Evolutionary conservation across 257 asterid species (phyloP).

Genomic region (Lycium ferocissimum): DNA sequence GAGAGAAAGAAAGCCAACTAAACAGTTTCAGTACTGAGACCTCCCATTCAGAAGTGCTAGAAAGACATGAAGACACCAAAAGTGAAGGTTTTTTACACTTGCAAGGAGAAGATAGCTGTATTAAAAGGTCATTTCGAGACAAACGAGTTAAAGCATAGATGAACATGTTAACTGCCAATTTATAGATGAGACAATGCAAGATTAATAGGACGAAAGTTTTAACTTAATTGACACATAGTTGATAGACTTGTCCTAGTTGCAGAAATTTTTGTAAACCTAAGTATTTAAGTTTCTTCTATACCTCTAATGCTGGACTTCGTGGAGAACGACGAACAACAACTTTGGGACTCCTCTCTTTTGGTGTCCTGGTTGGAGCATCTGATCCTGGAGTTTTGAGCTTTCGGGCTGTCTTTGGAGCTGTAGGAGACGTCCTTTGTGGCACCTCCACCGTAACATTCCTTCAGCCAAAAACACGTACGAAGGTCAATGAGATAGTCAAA

Average conservation of each 20-base stretch:
- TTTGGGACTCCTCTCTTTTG: conserved; percentile 70
- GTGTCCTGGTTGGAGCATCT: conserved; percentile 54
- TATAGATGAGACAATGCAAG: not conserved
- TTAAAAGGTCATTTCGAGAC: not conserved
- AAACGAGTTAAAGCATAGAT: not conserved
- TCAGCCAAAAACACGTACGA: conserved; percentile 19
- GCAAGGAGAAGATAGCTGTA: not conserved
- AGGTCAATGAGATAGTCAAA: not conserved
- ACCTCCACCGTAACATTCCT: conserved; percentile 64
- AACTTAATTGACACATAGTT: not conserved
- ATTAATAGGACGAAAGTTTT: not conserved
- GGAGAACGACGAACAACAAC: conserved; percentile 70
- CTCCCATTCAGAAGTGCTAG: not conserved
- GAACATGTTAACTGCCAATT: not conserved
- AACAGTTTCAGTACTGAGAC: not conserved
- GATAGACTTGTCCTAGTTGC: not conserved
- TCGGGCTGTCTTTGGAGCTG: conserved; percentile 54
- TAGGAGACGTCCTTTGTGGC: conserved; percentile 59
- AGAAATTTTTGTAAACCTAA: not conserved
- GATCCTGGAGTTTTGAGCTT: conserved; percentile 55
- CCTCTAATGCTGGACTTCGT: conserved; percentile 72
- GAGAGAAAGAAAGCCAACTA: not conserved
- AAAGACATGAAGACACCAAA: not conserved
- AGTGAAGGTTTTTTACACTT: not conserved
- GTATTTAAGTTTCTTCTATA: conserved; percentile 31